Conservation (phyloP, 345 rosid species). For the Euphorbia tirucalli region DNA sequence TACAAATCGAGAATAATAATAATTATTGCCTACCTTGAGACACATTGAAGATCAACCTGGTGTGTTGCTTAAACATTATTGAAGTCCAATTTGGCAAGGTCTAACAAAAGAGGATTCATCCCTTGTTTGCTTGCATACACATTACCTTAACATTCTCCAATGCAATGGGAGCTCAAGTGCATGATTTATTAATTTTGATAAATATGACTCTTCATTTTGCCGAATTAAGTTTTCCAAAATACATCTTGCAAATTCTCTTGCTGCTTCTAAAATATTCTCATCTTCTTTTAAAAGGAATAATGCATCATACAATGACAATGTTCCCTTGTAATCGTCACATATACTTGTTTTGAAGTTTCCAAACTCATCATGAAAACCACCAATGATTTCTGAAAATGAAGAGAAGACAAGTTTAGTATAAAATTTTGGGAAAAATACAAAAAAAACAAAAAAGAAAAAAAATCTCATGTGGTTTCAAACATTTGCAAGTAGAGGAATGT, state of each 20-base stretch:
- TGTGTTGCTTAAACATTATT: slow-evolving; percentile 36
- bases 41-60: slow-evolving; percentile 45
- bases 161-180: slow-evolving; percentile 34
- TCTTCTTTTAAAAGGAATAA: slow-evolving; percentile 11
- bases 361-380: background rate
- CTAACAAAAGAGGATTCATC: slow-evolving; percentile 31
- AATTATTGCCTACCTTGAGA: no score
- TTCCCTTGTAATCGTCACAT: slow-evolving; percentile 7
- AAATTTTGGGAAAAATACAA: no score
- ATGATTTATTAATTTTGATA: slow-evolving; percentile 27
- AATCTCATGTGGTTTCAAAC: no score
- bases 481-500: no score
- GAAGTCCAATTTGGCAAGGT: slow-evolving; percentile 46
- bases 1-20: no score
- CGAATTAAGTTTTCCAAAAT: background rate
- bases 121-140: slow-evolving; percentile 21
- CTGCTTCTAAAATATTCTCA: slow-evolving; percentile 9
- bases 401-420: no score
- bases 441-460: no score
- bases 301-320: slow-evolving; percentile 22
- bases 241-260: background rate
- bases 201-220: background rate
- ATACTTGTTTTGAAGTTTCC: background rate
- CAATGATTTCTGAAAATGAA: background rate
- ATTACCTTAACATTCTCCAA: slow-evolving; percentile 42